These are phyloP conservation scores for Saccharomycopsis fermentans DNA, from an alignment of 805 yeast genomes.

Conservation along the genomic window DNA sequence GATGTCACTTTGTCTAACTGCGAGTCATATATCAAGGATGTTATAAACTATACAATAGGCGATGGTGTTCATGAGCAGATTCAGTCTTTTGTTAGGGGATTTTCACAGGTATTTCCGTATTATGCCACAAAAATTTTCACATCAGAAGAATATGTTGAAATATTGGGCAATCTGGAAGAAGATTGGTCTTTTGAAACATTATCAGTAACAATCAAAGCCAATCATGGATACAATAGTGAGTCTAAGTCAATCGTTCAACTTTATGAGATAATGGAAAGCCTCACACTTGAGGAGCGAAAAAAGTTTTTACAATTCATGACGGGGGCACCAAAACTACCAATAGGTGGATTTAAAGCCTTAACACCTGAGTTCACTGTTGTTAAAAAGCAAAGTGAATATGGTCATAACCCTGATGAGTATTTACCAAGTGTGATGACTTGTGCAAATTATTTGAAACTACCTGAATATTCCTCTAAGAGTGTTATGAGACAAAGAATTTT, in stretches of 20 bases:
- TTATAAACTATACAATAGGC: constrained; percentile 50
- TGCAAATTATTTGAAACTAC: constrained; percentile 86
- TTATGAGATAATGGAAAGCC: constrained; percentile 49
- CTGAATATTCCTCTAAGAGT: constrained; percentile 59
- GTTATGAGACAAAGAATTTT: constrained; percentile 47
- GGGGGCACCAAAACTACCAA: constrained; percentile 86
- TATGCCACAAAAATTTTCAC: constrained; percentile 60
- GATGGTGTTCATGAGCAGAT: constrained; percentile 58
- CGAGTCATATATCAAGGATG: constrained; percentile 43
- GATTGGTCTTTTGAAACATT: constrained; percentile 75
- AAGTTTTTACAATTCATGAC: constrained; percentile 78
- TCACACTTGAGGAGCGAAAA: constrained; percentile 48
- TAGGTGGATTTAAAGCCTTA: constrained; percentile 83
- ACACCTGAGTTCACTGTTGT: constrained; percentile 84
- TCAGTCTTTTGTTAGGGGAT: constrained; percentile 65
- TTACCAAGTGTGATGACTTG: constrained; percentile 98
- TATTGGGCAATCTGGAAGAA: constrained; percentile 73
- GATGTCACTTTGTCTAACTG: constrained; percentile 43
- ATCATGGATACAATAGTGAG: constrained; percentile 78
- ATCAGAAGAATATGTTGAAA: constrained; percentile 56
- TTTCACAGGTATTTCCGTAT: constrained; percentile 74
- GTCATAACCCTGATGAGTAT: constrained; percentile 56
- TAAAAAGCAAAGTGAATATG: constrained; percentile 63
- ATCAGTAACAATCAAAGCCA: constrained; percentile 56
- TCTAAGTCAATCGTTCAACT: constrained; percentile 53